Evolutionary conservation across 2,329 filamentous ascomycete species (phyloP), one percentile per base, ranked within the genome.

Genomic region (Cladophialophora carrionii): DNA sequence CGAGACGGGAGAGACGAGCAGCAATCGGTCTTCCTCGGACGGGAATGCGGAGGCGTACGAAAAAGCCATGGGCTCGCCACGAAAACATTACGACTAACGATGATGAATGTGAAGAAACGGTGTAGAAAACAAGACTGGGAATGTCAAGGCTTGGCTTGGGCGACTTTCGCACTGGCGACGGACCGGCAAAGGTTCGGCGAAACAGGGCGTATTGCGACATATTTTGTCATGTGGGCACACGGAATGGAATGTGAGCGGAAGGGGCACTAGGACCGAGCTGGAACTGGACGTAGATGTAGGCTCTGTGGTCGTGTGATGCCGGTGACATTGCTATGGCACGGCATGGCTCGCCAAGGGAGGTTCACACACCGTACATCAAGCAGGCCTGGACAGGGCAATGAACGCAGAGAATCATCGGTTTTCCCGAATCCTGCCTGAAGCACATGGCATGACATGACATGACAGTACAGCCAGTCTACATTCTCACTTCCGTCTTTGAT

Each of bases 1-100:
- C 22, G 66, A 68, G 37, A 66, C 65, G 5, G 65, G 63, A 4
- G 61, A 68, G 37, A 54, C 52, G 10, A 34, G 29, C n/a, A 54
- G 52, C 26, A 29, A 34, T 20, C 52, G 52, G 17, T n/a, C 52
- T 29, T 54, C 29, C 24, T 29, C 52, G 24, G 52, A 54, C 29
- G 29, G 29, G 26, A 54, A 54, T 12, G 29, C 29, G 4, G 52
- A 31, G 17, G 52, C n/a, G 12, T 31, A 31, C n/a, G 52, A 31
- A 17, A 20, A 20, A 29, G 52, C 29, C 14, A 34, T 54, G 52
- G 52, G 29, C 48, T 51, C 48, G 22, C 48, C 48, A 29, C 20
- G 48, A 17, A 26, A 26, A 51, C 37, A n/a, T 43, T 43, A 43
- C 37, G 37, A 43, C 6, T 43, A 14, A 43, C 37, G 37, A 41